A percentile compares a stretch with the other conserved stretches of the same genome.
Conservation (phyloP, 257 asterid species). For the Petrea volubilis region DNA sequence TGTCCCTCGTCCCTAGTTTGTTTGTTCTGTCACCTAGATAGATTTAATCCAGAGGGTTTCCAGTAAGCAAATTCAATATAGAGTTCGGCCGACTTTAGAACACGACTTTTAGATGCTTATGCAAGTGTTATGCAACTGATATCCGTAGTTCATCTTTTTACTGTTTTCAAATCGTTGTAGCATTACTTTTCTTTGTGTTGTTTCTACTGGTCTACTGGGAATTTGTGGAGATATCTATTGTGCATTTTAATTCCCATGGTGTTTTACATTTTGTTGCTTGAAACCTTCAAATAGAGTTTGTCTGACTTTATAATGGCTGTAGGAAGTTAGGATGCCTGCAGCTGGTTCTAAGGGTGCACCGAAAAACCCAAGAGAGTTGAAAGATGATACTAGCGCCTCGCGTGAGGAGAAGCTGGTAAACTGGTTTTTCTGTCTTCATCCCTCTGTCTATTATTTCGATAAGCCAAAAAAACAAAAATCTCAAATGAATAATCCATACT, state of each 20-base stretch:
- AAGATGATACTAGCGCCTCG: slow-evolving; percentile 76
- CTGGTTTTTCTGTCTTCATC: slow-evolving; percentile 16
- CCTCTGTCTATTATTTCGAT: neutral
- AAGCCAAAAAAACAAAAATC: neutral
- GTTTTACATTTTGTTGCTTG: slow-evolving; percentile 8
- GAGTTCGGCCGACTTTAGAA: slow-evolving; percentile 4
- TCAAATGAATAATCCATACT: neutral
- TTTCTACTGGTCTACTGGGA: neutral
- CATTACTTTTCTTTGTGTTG: slow-evolving; percentile 3
- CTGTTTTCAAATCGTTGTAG: neutral
- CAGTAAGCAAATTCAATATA: neutral
- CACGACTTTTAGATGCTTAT: neutral
- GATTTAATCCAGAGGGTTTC: neutral
- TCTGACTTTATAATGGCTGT: slow-evolving; percentile 34
- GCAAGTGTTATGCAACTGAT: neutral
- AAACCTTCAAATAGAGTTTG: slow-evolving; percentile 9
- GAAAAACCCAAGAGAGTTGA: slow-evolving; percentile 78
- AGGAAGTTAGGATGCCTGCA: slow-evolving; percentile 98
- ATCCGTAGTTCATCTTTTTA: slow-evolving; percentile 1
- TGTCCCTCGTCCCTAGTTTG: neutral
- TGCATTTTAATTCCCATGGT: neutral
- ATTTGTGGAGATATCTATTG: slow-evolving; percentile 1
- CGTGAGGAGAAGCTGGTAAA: slow-evolving; percentile 93
- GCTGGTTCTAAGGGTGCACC: slow-evolving; percentile 84
- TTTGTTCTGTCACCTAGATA: neutral